Percentiles rank a stretch among this genome's conserved stretches.
Conservation (phyloP, 768 basidiomycete genomes). For the Kwoniella sp. region DNA sequence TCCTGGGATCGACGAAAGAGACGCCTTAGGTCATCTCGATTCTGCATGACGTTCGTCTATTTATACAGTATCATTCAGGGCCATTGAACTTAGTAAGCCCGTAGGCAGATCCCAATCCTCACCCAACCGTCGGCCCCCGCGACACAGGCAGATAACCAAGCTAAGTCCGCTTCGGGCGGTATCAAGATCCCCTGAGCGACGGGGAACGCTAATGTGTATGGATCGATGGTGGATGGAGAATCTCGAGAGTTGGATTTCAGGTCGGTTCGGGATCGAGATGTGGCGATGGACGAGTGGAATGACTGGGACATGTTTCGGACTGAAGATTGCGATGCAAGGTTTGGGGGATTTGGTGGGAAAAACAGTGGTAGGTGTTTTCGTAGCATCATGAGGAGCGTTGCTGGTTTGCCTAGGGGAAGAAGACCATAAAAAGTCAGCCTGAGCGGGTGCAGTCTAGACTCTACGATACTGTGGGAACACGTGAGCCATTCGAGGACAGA, state of each 20-base stretch:
- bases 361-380: constrained; percentile 76
- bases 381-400: constrained; percentile 72
- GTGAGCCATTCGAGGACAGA: neutral
- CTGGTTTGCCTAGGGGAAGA: constrained; percentile 74
- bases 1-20: no score
- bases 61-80: no score
- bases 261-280: neutral
- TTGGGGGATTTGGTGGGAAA: constrained; percentile 62
- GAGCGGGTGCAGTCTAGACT: no score
- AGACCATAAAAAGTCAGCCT: no score
- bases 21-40: no score
- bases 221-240: constrained; percentile 26
- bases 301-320: neutral
- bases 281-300: neutral
- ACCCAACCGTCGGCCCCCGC: constrained; percentile 95
- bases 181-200: constrained; percentile 81
- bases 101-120: constrained; percentile 70
- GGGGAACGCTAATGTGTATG: constrained; percentile 68
- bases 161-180: constrained; percentile 85
- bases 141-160: constrained; percentile 90
- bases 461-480: neutral
- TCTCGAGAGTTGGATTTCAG: neutral
- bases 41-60: no score
- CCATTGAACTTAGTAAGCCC: constrained; percentile 17
- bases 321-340: neutral